Evolutionary conservation across 139 green algal species (phyloP), one percentile per base, ranked within the genome.

Genomic region (Chlorella sp.): DNA sequence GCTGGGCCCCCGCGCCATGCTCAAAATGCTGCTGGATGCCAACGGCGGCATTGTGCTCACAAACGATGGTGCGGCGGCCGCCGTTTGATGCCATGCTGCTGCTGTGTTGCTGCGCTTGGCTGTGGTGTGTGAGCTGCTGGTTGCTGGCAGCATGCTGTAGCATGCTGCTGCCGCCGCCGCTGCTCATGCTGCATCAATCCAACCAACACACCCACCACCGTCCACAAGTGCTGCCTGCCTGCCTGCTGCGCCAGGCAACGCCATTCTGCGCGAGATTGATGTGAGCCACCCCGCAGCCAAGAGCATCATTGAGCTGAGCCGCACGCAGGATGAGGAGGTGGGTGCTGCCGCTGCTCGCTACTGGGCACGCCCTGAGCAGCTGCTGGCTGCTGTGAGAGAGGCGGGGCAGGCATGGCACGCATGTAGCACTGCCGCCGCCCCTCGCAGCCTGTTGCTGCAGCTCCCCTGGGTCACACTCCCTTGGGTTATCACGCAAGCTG

Each of bases 11-110:
- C 92, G 97, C 3, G 97, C 96, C 16, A 99, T 99, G 97, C 85
- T 99, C 0, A 99, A 99, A 84, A 99, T 99, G 97, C 86, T 99
- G 57, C 93, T 99, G n/a, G 97, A 99, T 87, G 94, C 97, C 26
- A 95, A 94, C 57, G 97, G 97, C 88, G 94, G 96, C 34, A 99
- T 99, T 78, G 95, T 99, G 51, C 90, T 99, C 1, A 99, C 97
- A 23, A 99, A 99, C 83, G 97, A 99, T 81, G 97, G 51, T 60
- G 51, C 51, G 51, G 51, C 11, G 2, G 51, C 51, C 2, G 12
- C 18, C 13, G 51, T 2, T 15, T 60, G 51, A 9, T 60, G 51
- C 51, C 11, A 21, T 51, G 44, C 6, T 51, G 44, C 44, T 51
- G 7, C 44, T 51, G 44, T 6, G 44, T 9, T 6, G 44, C 9